These are phyloP conservation scores for Persicaria tinctoria DNA, from an alignment of 148 eudicot species.

Conservation along the genomic window DNA sequence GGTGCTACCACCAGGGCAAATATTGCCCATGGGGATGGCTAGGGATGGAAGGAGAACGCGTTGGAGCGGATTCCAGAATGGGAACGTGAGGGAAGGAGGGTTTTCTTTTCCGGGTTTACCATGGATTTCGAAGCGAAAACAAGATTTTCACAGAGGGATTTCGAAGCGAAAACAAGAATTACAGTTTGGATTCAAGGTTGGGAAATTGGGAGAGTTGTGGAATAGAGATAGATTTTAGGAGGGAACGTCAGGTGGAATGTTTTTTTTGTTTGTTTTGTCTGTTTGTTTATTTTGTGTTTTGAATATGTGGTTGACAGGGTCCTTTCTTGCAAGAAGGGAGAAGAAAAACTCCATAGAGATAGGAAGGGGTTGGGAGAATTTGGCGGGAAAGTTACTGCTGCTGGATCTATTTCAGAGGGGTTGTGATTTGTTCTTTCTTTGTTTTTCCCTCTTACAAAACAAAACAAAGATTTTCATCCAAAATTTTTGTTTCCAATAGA, in stretches of 20 bases:
- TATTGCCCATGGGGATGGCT: conserved; percentile 34
- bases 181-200: neutral
- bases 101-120: neutral
- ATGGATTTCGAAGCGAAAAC: neutral
- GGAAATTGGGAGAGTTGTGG: neutral
- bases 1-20: conserved; percentile 29
- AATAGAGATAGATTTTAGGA: conserved; percentile 7
- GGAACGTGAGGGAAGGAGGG: neutral
- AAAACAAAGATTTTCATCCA: neutral
- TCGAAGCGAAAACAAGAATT: neutral
- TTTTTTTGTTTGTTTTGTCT: neutral
- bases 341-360: neutral
- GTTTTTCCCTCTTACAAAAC: neutral
- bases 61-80: neutral
- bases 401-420: conserved; percentile 1
- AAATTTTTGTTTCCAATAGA: neutral
- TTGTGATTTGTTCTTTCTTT: neutral
- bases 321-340: neutral
- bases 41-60: conserved; percentile 5
- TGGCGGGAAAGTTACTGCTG: conserved; percentile 21
- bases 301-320: conserved; percentile 11
- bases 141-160: neutral
- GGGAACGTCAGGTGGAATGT: neutral
- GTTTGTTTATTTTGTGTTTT: neutral
- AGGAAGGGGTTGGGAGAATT: conserved; percentile 23